Base-by-base conservation (phyloP, 495 filamentous ascomycete species). In the Trichoderma parareesei region DNA sequence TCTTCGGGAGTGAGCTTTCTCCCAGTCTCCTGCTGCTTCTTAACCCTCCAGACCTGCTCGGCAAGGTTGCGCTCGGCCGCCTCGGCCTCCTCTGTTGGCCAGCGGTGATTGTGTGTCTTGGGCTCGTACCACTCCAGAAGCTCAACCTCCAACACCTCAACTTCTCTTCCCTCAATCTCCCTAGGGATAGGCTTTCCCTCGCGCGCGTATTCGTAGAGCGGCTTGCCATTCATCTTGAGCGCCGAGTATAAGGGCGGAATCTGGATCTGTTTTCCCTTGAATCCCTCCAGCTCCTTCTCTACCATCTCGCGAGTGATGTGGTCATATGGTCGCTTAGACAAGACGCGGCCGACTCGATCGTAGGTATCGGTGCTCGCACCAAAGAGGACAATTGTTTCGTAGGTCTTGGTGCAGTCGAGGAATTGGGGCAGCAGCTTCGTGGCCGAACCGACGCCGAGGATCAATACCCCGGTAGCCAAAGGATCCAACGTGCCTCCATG, bases 401-500 rank as follows among this genome's bases (percentile, higher is more conserved):
- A 99, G 2, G 84, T 86, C 78, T 99, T 99, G 35, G 89, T 95
- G 76, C 94, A 97, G 35, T 78, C 79, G 40, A 99, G 76, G 69
- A 97, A 97, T 14, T 82, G 71, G 61, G 84, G 77, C 4, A 99
- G 82, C 5, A 78, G 74, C 73, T 97, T 98, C 13, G 95, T 99
- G 14, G 92, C 95, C 63, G 84, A 86, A 20, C 92, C 93, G 9
- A 97, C 84, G 43, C 93, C 95, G 2, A 91, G 78, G 59, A 97
- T 89, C 62, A 99, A 81, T 11, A 99, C 91, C 35, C 94, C 94
- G 1, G 91, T 96, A 14, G 94, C 94, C 67, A 97, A 83, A 3
- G 94, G 94, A 70, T 99, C 94, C 4, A 99, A 82, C 0, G 94
- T 99, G 41, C 94, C 94, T 42, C 95, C 94, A 77, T 99, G 94